Base-by-base conservation (phyloP, 1,284 basidiomycete genomes). In the Ceratobasidium theobromae region DNA sequence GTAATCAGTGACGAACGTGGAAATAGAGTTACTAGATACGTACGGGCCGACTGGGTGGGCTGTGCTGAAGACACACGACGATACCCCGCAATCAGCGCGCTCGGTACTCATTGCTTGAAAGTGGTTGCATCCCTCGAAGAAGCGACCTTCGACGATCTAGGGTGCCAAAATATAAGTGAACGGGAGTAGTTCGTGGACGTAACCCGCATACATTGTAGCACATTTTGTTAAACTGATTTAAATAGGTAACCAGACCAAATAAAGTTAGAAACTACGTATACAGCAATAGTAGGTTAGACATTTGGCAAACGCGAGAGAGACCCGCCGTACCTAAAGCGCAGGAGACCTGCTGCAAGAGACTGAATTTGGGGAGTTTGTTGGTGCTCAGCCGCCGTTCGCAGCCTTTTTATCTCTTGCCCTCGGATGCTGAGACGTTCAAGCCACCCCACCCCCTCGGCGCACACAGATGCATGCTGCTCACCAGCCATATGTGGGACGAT, bases 61-160 rank as follows among this genome's bases (percentile, higher is more conserved):
- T 73, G 77, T 75, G 73, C 89, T 91, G 76, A 91, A 91, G 68
- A 89, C 75, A 74, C 89, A 91, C 71, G 84, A 81, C 4, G 77
- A 72, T 65, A 78, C 78, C 54, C 84, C 74, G 72, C 89, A 91
- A 74, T 91, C 89, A 72, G 87, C 81, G 52, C 82, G 76, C 65
- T 80, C 82, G 23, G 89, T 89, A 43, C 85, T 82, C 83, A 91
- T 87, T 55, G 85, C 81, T 67, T 84, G 78, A 75, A 91, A 91
- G 75, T 91, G 88, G n/a, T 83, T 81, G 75, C 89, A 91, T 60
- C 76, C 75, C 14, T 84, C 84, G 77, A 89, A 83, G 76, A 81
- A 88, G 70, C 88, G 84, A 68, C 89, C 89, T 74, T 91, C 89
- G 70, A 89, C 85, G 70, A 90, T 81, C 89, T 91, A 72, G 27